These are phyloP conservation scores for Aethionema arabicum DNA, from an alignment of 345 rosid species.

Conservation along the genomic window DNA sequence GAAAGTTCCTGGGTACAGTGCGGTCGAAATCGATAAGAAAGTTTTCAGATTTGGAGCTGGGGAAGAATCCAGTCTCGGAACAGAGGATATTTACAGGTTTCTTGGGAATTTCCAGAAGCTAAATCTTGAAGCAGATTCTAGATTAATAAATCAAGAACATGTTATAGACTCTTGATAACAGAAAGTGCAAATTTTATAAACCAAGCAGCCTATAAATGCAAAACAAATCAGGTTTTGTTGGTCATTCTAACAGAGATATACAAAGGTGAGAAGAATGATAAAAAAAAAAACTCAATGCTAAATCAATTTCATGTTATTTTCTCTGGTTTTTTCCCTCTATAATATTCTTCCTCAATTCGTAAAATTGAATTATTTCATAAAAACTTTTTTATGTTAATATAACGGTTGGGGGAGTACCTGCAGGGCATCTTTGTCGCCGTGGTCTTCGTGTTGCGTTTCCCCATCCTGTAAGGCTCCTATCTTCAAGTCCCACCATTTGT, in stretches of 20 bases:
- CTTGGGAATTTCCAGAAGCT: conserved; percentile 31
- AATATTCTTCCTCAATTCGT: conserved; percentile 33
- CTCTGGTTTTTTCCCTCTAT: conserved; percentile 36
- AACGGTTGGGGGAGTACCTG: conserved; percentile 61
- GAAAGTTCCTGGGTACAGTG: conserved; percentile 72
- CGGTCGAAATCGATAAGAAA: conserved; percentile 33
- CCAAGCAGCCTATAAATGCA: conserved; percentile 26
- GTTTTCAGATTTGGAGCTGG: conserved; percentile 41
- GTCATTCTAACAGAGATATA: conserved; percentile 28
- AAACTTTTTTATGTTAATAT: conserved; percentile 44
- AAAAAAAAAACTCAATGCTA: conserved; percentile 14
- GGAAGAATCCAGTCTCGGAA: conserved; percentile 22
- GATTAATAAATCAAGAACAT: conserved; percentile 10
- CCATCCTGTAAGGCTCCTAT: conserved; percentile 83
- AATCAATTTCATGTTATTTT: conserved; percentile 29
- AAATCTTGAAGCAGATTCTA: conserved; percentile 23
- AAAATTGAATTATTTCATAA: conserved; percentile 21
- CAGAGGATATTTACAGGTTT: conserved; percentile 25
- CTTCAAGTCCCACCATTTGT: conserved; percentile 67
- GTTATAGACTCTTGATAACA: conserved; percentile 13
- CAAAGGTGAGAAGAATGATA: conserved; percentile 30
- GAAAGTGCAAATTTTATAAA: conserved; percentile 21
- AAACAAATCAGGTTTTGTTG: conserved; percentile 14
- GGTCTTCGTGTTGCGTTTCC: conserved; percentile 91
- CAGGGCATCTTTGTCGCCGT: conserved; percentile 84